Evolutionary conservation across 495 filamentous ascomycete species (phyloP).

Genomic region (Trichoderma parareesei): DNA sequence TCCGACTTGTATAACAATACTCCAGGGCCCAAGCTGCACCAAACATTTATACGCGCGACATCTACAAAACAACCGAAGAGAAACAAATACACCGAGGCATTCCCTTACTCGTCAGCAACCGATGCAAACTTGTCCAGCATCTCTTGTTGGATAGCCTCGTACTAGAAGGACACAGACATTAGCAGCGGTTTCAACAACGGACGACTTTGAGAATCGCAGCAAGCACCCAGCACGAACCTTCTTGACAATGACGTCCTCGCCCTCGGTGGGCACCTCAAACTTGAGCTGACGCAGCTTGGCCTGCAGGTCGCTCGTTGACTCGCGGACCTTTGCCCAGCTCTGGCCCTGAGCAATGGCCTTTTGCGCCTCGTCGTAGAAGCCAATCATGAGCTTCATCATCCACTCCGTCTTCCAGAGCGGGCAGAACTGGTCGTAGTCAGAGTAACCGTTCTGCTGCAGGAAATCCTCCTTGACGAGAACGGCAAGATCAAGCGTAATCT

Average conservation of each 20-base stretch:
- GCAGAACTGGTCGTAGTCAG: constrained; percentile 97
- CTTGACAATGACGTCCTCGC: constrained; percentile 63
- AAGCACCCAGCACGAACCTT: constrained; percentile 50
- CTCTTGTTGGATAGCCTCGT: constrained; percentile 79
- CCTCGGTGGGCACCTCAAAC: constrained; percentile 82
- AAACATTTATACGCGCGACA: constrained; percentile 3
- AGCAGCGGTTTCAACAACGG: constrained; percentile 8
- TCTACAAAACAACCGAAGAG: neutral
- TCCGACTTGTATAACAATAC: neutral
- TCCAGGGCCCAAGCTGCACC: neutral
- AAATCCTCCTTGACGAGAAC: constrained; percentile 96
- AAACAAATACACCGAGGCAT: neutral
- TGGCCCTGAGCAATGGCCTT: constrained; percentile 87
- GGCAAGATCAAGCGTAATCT: constrained; percentile 94
- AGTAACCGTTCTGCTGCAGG: constrained; percentile 98
- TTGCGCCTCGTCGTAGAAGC: constrained; percentile 93
- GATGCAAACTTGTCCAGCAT: constrained; percentile 96
- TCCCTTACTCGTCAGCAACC: constrained; percentile 77
- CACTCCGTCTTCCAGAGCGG: constrained; percentile 99
- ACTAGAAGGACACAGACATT: constrained; percentile 39
- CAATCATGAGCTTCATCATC: constrained; percentile 99
- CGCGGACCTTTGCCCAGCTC: constrained; percentile 84
- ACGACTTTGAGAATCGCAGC: neutral
- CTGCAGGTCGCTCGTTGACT: constrained; percentile 82
- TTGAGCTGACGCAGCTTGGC: constrained; percentile 80